A percentile compares a stretch with the other conserved stretches of the same genome.
These are phyloP conservation scores for Paraphysoderma sedebokerense DNA, from an alignment of 371 early-diverging fungal genomes.

Conservation along the genomic window DNA sequence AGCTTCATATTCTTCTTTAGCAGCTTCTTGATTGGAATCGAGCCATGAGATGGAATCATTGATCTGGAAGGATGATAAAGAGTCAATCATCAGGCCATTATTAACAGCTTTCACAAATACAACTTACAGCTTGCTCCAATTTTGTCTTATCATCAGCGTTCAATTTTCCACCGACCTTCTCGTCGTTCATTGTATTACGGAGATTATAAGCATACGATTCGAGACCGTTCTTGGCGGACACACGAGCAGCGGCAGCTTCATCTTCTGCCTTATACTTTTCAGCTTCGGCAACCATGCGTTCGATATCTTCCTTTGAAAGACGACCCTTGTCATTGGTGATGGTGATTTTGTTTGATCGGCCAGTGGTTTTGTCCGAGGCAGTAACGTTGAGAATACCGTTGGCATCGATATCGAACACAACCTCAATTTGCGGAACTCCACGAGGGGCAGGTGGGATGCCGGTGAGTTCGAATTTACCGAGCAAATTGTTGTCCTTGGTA, in stretches of 20 bases:
- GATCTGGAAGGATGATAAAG: too few relatives aligned
- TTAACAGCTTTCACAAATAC: too few relatives aligned
- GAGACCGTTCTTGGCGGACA: constrained; percentile 75
- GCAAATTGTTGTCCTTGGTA: constrained; percentile 91
- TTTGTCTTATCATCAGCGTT: constrained; percentile 69
- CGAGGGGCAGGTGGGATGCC: constrained; percentile 91
- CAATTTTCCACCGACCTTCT: constrained; percentile 67
- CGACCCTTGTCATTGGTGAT: constrained; percentile 98
- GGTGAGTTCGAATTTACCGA: constrained; percentile 89
- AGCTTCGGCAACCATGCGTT: constrained; percentile 90
- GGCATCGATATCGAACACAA: constrained; percentile 93
- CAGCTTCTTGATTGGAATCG: constrained; percentile 72
- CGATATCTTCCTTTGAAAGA: constrained; percentile 91
- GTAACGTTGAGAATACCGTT: constrained; percentile 95
- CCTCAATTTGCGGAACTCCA: constrained; percentile 95
- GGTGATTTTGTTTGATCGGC: constrained; percentile 86
- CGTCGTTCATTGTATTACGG: constrained; percentile 69
- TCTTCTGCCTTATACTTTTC: constrained; percentile 94
- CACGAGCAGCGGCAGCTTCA: constrained; percentile 71
- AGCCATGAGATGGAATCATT: constrained; percentile 71
- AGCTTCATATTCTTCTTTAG: constrained; percentile 86
- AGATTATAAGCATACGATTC: constrained; percentile 89
- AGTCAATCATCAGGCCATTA: too few relatives aligned
- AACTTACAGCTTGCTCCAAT: constrained; percentile 51
- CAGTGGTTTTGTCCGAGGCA: constrained; percentile 90